Evolutionary conservation across 2,329 filamentous ascomycete genomes (phyloP), one percentile per base, ranked within the genome.

Genomic region (Fusarium sambucinum): DNA sequence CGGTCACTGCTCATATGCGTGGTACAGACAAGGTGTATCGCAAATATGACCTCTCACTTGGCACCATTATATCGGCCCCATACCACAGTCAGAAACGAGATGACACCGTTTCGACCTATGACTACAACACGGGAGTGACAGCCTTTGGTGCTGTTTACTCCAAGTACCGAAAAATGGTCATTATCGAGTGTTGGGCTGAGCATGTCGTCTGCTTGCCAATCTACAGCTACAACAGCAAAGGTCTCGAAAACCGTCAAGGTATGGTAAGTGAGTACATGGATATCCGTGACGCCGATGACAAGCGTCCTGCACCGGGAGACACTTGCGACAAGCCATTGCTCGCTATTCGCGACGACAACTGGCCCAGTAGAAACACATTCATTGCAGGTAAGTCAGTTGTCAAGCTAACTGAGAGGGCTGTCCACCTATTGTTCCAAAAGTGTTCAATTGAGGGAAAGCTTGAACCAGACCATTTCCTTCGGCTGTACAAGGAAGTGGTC

Each of bases 401-500:
- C 29, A 73, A 73, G 32, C n/a, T 73, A 11, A 73, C 68, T 3
- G 71, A 73, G 37, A 62, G 50, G 23, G 47, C 50, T 2, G 48
- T 32, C 5, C 55, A 69, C n/a, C 32, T 48, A 7, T 14, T 16
- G 7, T 37, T 10, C 7, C 23, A 60, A 21, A 68, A 53, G 45
- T 72, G 71, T 19, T 72, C 71, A 1, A n/a, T 73, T 7, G 71
- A 73, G 44, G 69, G 69, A 6, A 33, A 32, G 9, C 7, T 67
- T 8, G 27, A 16, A 6, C 30, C 27, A 8, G 21, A 29, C 2
- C 35, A 68, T 10, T 47, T 68, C n/a, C 40, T 29, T 12, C 37
- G 59, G 4, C 30, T 67, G 59, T 59, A 64, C 17, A 37, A 25
- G 21, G 37, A 17, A 9, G 33, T 59, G n/a, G 41, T 47, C 13